These are phyloP conservation scores for Aspergillus novoparasiticus DNA, from an alignment of 2,329 filamentous ascomycete species.

Conservation along the genomic window DNA sequence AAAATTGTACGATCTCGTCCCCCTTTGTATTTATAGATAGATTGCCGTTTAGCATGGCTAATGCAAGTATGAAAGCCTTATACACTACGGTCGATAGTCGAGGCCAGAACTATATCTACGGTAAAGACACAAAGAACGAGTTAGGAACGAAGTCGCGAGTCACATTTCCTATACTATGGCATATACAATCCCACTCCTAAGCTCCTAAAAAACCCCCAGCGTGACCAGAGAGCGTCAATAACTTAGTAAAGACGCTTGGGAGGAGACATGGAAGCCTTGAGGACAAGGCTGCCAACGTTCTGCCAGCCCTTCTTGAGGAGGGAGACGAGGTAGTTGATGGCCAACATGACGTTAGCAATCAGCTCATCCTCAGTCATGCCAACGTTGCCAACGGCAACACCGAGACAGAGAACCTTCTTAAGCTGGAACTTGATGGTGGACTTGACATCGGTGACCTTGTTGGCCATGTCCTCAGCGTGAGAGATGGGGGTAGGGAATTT, in stretches of 20 bases:
- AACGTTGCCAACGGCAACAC: conserved; percentile 98
- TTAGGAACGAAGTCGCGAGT: conserved; percentile 36
- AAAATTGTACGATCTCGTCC: neutral
- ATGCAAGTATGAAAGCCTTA: neutral
- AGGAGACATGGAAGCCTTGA: conserved; percentile 99
- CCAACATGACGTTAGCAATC: conserved; percentile 98
- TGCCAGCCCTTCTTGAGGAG: conserved; percentile 99
- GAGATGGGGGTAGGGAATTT: conserved; percentile 99
- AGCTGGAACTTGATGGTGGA: conserved; percentile 99
- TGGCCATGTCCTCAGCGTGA: conserved; percentile 88
- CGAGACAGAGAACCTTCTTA: conserved; percentile 99
- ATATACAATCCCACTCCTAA: conserved; percentile 30
- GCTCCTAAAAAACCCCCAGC: conserved; percentile 27
- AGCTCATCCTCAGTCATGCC: conserved; percentile 96
- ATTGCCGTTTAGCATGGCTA: neutral
- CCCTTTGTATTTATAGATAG: neutral
- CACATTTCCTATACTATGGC: conserved; percentile 36
- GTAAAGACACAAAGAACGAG: neutral
- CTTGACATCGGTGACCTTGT: conserved; percentile 99
- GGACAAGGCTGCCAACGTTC: conserved; percentile 99
- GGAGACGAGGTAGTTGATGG: conserved; percentile 99
- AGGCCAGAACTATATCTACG: neutral
- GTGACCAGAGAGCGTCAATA: conserved; percentile 30
- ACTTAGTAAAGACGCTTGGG: conserved; percentile 95
- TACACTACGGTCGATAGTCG: neutral